A percentile compares a stretch with the other conserved stretches of the same genome.
phyloP scores from a whole-genome alignment of 345 rosid genomes.

The Abelmoschus esculentus region DNA sequence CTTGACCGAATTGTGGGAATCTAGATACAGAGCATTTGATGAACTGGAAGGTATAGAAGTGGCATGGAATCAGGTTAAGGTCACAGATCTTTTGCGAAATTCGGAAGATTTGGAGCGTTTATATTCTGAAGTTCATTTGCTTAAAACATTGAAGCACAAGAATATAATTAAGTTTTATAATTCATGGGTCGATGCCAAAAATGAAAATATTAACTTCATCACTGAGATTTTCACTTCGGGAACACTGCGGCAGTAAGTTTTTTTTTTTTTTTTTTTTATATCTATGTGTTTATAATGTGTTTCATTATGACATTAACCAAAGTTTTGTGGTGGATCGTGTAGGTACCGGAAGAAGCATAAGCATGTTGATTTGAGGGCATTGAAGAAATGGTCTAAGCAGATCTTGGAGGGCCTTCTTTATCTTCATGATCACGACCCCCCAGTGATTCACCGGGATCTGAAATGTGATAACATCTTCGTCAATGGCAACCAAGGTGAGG shows the following conservation, averaged over 20 bases:
- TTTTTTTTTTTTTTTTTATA: no score
- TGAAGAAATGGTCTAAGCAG: conserved; percentile 93
- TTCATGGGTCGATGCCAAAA: conserved; percentile 79
- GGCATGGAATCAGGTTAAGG: conserved; percentile 90
- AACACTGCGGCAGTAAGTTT: conserved; percentile 69
- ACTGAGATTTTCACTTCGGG: conserved; percentile 96
- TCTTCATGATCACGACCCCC: conserved; percentile 84
- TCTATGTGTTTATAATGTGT: not conserved
- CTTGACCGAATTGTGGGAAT: conserved; percentile 38
- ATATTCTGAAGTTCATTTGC: conserved; percentile 85
- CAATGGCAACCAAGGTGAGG: conserved; percentile 93
- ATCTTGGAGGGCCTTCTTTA: conserved; percentile 74
- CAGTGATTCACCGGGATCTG: conserved; percentile 87
- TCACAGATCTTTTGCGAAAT: conserved; percentile 50
- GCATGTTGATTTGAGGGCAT: conserved; percentile 72
- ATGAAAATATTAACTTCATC: conserved; percentile 75
- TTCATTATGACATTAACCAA: not conserved
- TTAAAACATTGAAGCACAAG: conserved; percentile 85
- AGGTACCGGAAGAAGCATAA: conserved; percentile 92
- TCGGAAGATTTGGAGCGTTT: conserved; percentile 78
- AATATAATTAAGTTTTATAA: conserved; percentile 74
- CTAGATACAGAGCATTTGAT: conserved; percentile 91
- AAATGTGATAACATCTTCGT: conserved; percentile 94
- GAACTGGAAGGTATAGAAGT: conserved; percentile 90
- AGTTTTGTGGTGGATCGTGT: conserved; percentile 12